A percentile compares a stretch with the other conserved stretches of the same genome.
Conservation (phyloP, 495 filamentous ascomycete genomes). For the Talaromyces wortmannii region DNA sequence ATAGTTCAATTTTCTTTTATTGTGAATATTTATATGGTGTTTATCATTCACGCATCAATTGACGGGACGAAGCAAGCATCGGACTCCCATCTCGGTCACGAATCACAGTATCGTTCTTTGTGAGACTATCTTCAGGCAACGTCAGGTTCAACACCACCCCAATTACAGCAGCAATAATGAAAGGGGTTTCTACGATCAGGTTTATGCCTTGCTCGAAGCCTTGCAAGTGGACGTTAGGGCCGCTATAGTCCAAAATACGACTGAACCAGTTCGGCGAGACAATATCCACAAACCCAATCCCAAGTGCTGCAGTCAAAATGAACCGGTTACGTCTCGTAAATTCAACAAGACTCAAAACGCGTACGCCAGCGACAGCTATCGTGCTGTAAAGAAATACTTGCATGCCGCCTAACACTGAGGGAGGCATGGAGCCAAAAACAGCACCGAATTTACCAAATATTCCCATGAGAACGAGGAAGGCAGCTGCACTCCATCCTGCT, state of each 20-base stretch:
- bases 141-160: conserved; percentile 61
- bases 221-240: conserved; percentile 55
- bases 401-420: conserved; percentile 78
- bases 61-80: background rate
- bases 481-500: conserved; percentile 38
- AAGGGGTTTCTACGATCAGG: conserved; percentile 64
- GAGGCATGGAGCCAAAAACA: conserved; percentile 68
- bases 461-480: conserved; percentile 73
- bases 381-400: conserved; percentile 79
- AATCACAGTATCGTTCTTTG: background rate
- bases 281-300: conserved; percentile 70
- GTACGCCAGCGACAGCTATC: conserved; percentile 73
- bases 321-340: conserved; percentile 79
- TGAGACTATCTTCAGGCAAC: conserved; percentile 59
- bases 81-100: background rate
- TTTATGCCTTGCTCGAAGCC: conserved; percentile 75
- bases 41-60: background rate
- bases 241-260: conserved; percentile 60
- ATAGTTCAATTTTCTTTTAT: too few species aligned
- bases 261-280: conserved; percentile 65
- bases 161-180: conserved; percentile 57
- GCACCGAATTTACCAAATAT: conserved; percentile 84
- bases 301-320: conserved; percentile 66
- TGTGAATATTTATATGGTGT: too few species aligned
- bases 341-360: conserved; percentile 64